Conservation (phyloP, 106 monocot genomes). For the Platanthera guangdongensis region DNA sequence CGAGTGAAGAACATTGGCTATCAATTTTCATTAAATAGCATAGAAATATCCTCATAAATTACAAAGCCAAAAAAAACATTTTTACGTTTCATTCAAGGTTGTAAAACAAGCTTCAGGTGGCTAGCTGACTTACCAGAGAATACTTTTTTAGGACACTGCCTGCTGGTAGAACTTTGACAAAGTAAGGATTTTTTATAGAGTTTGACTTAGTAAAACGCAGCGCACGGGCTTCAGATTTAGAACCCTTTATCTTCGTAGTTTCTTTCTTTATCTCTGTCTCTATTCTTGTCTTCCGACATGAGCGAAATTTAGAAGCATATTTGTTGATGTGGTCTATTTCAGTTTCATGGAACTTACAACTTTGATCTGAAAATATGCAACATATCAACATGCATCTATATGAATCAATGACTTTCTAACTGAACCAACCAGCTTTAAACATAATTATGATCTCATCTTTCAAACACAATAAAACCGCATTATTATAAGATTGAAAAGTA, state of each 20-base stretch:
- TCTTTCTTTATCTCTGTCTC: not conserved
- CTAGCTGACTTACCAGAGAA: not conserved
- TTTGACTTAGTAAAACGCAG: not conserved
- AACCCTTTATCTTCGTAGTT: not conserved
- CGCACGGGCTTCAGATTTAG: not conserved
- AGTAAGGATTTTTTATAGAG: not conserved
- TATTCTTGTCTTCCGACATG: not conserved
- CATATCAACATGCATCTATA: not conserved
- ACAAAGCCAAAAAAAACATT: not conserved
- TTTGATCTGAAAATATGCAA: not conserved
- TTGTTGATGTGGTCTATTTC: not conserved
- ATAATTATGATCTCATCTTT: not conserved
- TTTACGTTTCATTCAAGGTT: not conserved
- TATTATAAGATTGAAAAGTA: not conserved
- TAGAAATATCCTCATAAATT: not conserved
- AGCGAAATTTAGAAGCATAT: not conserved
- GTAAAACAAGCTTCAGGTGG: not conserved
- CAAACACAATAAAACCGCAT: not conserved
- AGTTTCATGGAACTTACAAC: not conserved
- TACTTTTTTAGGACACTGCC: not conserved
- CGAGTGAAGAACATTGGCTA: not conserved
- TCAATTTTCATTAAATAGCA: not conserved
- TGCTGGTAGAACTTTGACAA: not conserved
- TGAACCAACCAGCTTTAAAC: too few species aligned
- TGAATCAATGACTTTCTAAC: not conserved